Evolutionary conservation across 176 grass and related monocot genomes (phyloP).

Genomic region (Oryza brachyantha): DNA sequence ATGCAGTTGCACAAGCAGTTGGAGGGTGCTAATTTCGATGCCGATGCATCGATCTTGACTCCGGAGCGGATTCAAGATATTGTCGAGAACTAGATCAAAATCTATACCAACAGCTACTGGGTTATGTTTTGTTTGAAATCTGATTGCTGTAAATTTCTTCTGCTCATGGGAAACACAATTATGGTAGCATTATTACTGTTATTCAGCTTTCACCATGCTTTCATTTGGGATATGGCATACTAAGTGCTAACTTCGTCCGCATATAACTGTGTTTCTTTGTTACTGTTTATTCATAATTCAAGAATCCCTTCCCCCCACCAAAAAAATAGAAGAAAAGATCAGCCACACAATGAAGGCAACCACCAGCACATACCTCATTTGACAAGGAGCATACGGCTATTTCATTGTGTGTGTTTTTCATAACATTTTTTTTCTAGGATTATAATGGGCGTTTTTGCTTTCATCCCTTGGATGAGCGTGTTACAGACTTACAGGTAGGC

Average conservation of each 20-base stretch:
- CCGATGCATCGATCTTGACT: constrained; percentile 46
- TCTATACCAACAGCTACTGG: not conserved
- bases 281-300: not conserved
- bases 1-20: constrained; percentile 56
- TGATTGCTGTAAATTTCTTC: not conserved
- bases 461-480: no score
- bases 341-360: no score
- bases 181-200: not conserved
- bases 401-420: not conserved
- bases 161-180: not conserved
- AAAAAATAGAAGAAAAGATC: no score
- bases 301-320: not conserved
- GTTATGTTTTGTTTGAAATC: not conserved
- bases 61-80: constrained; percentile 47
- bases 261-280: not conserved
- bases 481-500: no score
- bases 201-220: not conserved
- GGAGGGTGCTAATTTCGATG: constrained; percentile 62
- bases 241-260: not conserved
- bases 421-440: not conserved
- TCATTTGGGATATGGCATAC: not conserved
- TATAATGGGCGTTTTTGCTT: not conserved
- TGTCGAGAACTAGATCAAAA: constrained; percentile 23
- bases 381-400: not conserved
- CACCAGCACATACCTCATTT: no score